Conservation (phyloP, 108 stramenopile species). For the Fragilariopsis cylindrus region DNA sequence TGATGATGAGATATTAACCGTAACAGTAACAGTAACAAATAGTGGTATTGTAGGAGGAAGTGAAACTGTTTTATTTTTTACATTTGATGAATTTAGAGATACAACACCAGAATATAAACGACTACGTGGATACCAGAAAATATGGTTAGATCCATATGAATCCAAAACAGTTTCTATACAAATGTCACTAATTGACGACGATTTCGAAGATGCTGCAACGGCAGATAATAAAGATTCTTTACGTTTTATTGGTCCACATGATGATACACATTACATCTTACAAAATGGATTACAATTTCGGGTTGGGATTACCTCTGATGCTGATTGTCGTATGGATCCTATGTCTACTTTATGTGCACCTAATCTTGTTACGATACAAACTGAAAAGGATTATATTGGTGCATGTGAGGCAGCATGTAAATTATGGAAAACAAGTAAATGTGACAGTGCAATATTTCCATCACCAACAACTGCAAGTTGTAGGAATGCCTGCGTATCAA, state of each 20-base stretch:
- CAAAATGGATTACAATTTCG: slow-evolving; percentile 42
- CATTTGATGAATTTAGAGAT: slow-evolving; percentile 56
- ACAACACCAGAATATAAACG: slow-evolving; percentile 70
- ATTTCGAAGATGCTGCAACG: too few relatives aligned
- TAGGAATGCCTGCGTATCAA: slow-evolving; percentile 35
- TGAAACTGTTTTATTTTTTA: slow-evolving; percentile 48
- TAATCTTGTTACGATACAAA: slow-evolving; percentile 26
- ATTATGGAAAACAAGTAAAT: slow-evolving; percentile 40
- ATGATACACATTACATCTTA: slow-evolving; percentile 55
- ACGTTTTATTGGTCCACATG: slow-evolving; percentile 56
- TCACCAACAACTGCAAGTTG: slow-evolving; percentile 24
- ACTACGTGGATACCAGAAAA: slow-evolving; percentile 51
- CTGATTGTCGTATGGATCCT: slow-evolving; percentile 43
- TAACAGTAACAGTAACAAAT: slow-evolving; percentile 45
- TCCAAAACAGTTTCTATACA: slow-evolving; percentile 21
- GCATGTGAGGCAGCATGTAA: slow-evolving; percentile 60
- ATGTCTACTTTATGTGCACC: background rate
- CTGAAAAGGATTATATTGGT: slow-evolving; percentile 36
- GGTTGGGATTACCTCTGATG: slow-evolving; percentile 46
- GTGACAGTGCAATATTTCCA: slow-evolving; percentile 7
- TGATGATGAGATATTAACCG: slow-evolving; percentile 2
- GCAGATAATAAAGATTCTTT: slow-evolving; percentile 1
- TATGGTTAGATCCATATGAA: slow-evolving; percentile 40
- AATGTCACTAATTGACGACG: slow-evolving; percentile 32
- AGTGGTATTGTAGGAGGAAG: slow-evolving; percentile 38